Conservation (phyloP, 345 rosid genomes). For the Noccaea bulbosa region DNA sequence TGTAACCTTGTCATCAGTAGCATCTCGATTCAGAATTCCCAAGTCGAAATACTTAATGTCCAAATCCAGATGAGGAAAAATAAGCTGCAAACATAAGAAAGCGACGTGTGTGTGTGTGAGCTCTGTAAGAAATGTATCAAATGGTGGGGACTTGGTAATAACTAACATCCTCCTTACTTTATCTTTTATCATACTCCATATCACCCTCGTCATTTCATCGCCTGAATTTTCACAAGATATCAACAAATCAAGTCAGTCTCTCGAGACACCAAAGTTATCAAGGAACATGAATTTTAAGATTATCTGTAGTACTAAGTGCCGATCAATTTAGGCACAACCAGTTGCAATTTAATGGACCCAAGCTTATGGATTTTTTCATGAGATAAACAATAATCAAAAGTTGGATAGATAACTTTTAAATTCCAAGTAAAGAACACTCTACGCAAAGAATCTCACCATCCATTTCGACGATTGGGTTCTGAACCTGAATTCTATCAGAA, state of each 20-base stretch:
- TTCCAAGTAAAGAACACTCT: background rate
- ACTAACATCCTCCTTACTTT: constrained; percentile 53
- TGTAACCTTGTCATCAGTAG: constrained; percentile 83
- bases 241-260: constrained; percentile 5
- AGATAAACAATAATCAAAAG: background rate
- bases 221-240: constrained; percentile 44
- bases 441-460: constrained; percentile 53
- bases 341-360: background rate
- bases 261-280: background rate
- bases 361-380: background rate
- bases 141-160: background rate
- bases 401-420: background rate
- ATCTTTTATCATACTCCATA: constrained; percentile 86
- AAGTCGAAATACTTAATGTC: constrained; percentile 90
- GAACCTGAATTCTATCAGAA: constrained; percentile 55
- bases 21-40: constrained; percentile 90
- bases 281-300: background rate
- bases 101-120: background rate
- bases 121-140: background rate
- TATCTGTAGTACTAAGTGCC: background rate
- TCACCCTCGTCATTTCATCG: constrained; percentile 96
- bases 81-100: constrained; percentile 64
- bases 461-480: constrained; percentile 69
- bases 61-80: constrained; percentile 79
- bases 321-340: constrained; percentile 18